Percentiles rank a stretch among this genome's conserved stretches.
Conservation (phyloP, 1,284 basidiomycete species). For the Puccinia triticina region DNA sequence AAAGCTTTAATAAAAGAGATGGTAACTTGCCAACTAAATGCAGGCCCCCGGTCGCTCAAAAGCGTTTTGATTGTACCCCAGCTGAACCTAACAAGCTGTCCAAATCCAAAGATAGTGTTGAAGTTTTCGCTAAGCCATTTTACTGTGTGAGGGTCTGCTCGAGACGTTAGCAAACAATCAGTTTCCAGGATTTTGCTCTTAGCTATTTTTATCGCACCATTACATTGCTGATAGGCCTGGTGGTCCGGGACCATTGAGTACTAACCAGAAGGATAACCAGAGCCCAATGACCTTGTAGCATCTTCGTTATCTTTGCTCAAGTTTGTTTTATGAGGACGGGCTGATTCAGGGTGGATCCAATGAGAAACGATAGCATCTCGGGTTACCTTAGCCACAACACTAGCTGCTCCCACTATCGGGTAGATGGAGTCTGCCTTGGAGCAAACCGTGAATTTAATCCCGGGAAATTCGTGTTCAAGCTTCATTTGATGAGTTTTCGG, state of each 20-base stretch:
- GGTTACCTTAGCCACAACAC: slow-evolving; percentile 94
- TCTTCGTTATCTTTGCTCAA: background rate
- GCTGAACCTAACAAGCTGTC: slow-evolving; percentile 86
- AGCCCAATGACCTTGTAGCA: slow-evolving; percentile 34
- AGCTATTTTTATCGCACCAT: background rate
- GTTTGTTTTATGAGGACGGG: slow-evolving; percentile 34
- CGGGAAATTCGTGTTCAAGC: slow-evolving; percentile 76
- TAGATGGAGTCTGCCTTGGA: slow-evolving; percentile 92
- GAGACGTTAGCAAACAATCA: background rate
- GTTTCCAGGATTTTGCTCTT: background rate
- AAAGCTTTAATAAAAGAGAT: slow-evolving; percentile 17
- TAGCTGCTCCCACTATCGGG: slow-evolving; percentile 95
- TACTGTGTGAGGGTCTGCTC: slow-evolving; percentile 84
- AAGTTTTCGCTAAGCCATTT: slow-evolving; percentile 77
- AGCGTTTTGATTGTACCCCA: slow-evolving; percentile 91
- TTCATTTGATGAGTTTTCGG: slow-evolving; percentile 81
- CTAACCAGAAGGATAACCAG: slow-evolving; percentile 73
- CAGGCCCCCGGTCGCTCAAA: slow-evolving; percentile 77
- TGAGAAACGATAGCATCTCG: slow-evolving; percentile 84
- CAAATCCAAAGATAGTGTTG: slow-evolving; percentile 89
- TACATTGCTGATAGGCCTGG: slow-evolving; percentile 36
- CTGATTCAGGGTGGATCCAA: slow-evolving; percentile 69
- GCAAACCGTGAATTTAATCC: slow-evolving; percentile 82
- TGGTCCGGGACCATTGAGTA: slow-evolving; percentile 20
- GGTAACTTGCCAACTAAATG: slow-evolving; percentile 73